Conservation (phyloP, 2,329 filamentous ascomycete genomes). For the Colletotrichum theobromicola region DNA sequence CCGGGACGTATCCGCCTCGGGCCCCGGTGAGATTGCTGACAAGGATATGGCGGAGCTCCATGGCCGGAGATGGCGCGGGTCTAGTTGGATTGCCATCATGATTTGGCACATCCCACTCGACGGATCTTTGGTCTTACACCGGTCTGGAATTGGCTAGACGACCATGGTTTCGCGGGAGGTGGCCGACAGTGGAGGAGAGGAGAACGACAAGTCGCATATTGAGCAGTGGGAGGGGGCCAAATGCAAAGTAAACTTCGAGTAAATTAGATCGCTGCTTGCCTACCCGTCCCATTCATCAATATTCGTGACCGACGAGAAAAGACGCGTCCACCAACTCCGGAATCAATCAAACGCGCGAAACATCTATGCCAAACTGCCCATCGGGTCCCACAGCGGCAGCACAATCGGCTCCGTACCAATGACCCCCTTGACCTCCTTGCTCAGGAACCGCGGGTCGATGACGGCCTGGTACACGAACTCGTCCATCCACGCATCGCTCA, state of each 20-base stretch:
- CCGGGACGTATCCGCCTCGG: neutral
- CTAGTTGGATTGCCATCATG: neutral
- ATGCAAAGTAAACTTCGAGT: neutral
- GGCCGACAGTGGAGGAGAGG: neutral
- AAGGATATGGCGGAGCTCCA: neutral
- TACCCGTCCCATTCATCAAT: neutral
- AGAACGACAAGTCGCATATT: neutral
- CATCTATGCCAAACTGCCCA: conserved; percentile 71
- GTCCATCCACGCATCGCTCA: conserved; percentile 82
- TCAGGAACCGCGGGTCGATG: conserved; percentile 73
- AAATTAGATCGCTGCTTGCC: neutral
- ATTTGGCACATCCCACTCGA: neutral
- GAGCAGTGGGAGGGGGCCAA: neutral
- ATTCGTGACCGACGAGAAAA: neutral
- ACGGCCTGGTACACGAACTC: conserved; percentile 88
- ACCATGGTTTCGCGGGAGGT: neutral
- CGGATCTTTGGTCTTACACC: neutral
- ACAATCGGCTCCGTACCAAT: conserved; percentile 73
- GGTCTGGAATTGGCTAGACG: neutral
- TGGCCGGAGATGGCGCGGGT: neutral
- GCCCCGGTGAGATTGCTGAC: neutral
- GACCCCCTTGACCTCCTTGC: conserved; percentile 71
- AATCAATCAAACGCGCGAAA: neutral
- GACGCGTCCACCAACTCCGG: neutral
- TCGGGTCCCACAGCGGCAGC: conserved; percentile 80